Evolutionary conservation across 345 rosid genomes (phyloP), one percentile per base, ranked within the genome.

Genomic region (Hibiscus mutabilis): DNA sequence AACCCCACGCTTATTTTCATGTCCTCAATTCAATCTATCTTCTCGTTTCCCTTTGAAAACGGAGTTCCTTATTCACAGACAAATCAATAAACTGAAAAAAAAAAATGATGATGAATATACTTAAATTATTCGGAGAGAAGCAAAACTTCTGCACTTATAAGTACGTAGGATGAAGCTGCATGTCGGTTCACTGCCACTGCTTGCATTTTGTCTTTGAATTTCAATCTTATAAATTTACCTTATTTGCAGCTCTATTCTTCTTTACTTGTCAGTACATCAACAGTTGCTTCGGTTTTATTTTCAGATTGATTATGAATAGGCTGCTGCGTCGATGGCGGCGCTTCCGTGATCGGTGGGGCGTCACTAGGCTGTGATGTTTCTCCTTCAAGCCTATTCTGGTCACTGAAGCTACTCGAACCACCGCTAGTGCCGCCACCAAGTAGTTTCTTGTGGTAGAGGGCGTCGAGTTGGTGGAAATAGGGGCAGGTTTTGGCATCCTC

Each of bases 401-500:
- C 60, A 60, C 64, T 66, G 62, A 59, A 68, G 75, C 74, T 64
- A 71, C 73, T 56, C 31, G 70, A 69, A 53, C 64, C 68, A 51
- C 72, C 84, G 33, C 82, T 84, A n/a, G 70, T 65, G 31, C 68
- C 67, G 40, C 72, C 84, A 33, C 82, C 85, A 16, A 86, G 68
- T 62, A 74, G 78, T 82, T 82, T 91, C 79, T 80, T 82, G 71
- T 78, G 84, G 77, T 91, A 84, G 10, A 91, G 87, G 58, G 85
- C 88, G 70, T 91, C 96, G 4, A 91, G 97, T 7, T 88, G 86
- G 49, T 91, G 87, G 79, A 89, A 91, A 71, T 91, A 91, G 42
- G 97, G 97, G 75, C 97, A 91, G 4, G 97, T 91, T 70, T 91
- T 91, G 70, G 93, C 90, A 74, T 89, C 97, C 64, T 86, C 89